Evolutionary conservation across 352 stramenopile genomes (phyloP), one percentile per base, ranked within the genome.

Genomic region (Globisporangium cederbergense): DNA sequence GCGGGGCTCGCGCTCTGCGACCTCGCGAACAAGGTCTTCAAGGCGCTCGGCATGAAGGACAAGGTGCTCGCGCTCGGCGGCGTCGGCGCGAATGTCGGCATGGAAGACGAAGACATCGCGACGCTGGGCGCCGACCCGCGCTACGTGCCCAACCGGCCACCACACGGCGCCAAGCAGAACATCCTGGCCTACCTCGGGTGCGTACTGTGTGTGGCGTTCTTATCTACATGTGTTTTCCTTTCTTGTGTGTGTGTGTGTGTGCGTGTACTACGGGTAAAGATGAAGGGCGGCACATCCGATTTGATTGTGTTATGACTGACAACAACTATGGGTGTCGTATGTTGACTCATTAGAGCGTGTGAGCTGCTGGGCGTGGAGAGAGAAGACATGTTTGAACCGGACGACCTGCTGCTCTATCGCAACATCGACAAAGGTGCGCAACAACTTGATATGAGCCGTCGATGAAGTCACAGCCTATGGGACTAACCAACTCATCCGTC

Each of bases 1-100:
- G 83, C 78, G n/a, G 84, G 86, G 45, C 68, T 83, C 36, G 65
- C 75, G 45, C 75, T 95, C 7, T 93, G 86, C 63, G 73, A 77
- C 42, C 64, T 95, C 45, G 76, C 85, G 18, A 89, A 91, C 62
- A 85, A 83, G 50, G 46, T 95, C 28, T 93, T 89, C 68, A 76
- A 75, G 61, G 83, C 86, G 43, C 67, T 93, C 28, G 86, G 86
- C n/a, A 89, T 93, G 80, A 86, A 86, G 66, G 78, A 86, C 57
- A 73, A 80, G 59, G 71, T 83, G 42, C 25, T 66, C 10, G 57
- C 52, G 43, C 45, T 49, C 7, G 45, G 9, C 18, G 52, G 52
- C n/a, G 30, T 11, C 11, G 30, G 6, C 45, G 28, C 51, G 30
- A 28, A n/a, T 22, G 38, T 11, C 18, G n/a, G 4, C 52, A 22